Evolutionary conservation across 495 filamentous ascomycete species (phyloP).

Genomic region (Apodospora peruviana): DNA sequence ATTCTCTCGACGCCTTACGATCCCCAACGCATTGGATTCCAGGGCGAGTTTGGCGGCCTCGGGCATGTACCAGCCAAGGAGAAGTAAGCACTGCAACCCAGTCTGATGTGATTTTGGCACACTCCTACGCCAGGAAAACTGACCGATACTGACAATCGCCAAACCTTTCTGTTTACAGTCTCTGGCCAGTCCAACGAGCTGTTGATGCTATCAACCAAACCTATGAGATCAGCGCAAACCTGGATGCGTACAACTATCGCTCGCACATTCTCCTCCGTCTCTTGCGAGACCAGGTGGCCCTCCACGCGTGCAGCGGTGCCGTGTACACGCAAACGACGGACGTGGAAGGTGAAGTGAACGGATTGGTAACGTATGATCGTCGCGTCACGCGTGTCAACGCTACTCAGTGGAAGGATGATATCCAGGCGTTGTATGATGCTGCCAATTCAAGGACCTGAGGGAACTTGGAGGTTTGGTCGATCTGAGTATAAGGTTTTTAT

Average conservation of each 20-base stretch:
- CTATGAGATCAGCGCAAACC: constrained; percentile 54
- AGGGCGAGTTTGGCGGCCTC: constrained; percentile 65
- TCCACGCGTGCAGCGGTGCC: constrained; percentile 53
- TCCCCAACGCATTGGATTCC: constrained; percentile 54
- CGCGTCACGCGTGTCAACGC: constrained; percentile 46
- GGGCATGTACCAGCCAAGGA: constrained; percentile 56
- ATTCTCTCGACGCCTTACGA: constrained; percentile 52
- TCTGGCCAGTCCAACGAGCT: constrained; percentile 54
- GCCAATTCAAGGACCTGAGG: constrained; percentile 21
- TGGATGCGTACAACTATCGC: constrained; percentile 61
- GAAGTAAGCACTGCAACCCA: too few species aligned
- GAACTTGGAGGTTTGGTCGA: too few species aligned
- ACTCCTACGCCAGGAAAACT: too few species aligned
- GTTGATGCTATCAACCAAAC: constrained; percentile 56
- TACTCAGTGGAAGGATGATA: constrained; percentile 55
- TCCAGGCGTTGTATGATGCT: constrained; percentile 52
- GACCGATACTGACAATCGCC: too few species aligned
- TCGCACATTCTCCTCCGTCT: constrained; percentile 45
- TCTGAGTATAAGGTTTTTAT: too few species aligned
- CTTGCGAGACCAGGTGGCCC: constrained; percentile 51
- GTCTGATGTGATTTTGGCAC: too few species aligned
- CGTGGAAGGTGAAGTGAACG: constrained; percentile 71
- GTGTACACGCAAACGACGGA: constrained; percentile 66
- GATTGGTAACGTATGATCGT: constrained; percentile 63
- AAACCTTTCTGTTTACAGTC: too few species aligned